These are phyloP conservation scores for Penicillium sp. DNA, from an alignment of 2,329 filamentous ascomycete genomes.

Conservation along the genomic window DNA sequence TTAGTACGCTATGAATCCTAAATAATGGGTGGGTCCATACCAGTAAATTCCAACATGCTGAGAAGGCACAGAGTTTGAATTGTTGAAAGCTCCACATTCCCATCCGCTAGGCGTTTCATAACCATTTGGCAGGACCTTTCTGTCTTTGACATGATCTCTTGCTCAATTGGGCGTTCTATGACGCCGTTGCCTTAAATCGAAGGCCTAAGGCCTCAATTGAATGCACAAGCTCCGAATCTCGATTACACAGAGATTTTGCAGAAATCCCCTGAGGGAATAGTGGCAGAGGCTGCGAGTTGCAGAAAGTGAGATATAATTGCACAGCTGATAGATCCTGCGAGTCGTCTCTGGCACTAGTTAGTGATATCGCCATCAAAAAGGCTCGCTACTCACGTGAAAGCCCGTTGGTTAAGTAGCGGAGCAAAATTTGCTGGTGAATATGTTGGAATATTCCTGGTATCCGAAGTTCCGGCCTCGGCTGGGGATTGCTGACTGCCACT, in stretches of 20 bases:
- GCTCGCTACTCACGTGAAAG: not conserved
- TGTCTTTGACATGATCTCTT: constrained; percentile 17
- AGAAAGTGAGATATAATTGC: constrained; percentile 31
- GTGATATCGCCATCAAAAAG: not conserved
- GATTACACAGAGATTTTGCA: constrained; percentile 11
- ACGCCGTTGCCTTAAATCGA: constrained; percentile 24
- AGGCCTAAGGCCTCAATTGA: constrained; percentile 30
- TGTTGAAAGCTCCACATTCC: constrained; percentile 34
- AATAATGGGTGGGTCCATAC: constrained; percentile 14
- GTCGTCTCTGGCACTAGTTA: not conserved
- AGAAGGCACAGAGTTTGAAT: constrained; percentile 35
- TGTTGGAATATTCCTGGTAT: not conserved
- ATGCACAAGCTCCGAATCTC: constrained; percentile 30
- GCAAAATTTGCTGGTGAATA: not conserved
- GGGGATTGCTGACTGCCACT: not conserved
- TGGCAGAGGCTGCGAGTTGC: constrained; percentile 35
- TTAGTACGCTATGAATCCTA: not conserved
- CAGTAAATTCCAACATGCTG: constrained; percentile 32
- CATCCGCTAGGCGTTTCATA: constrained; percentile 29
- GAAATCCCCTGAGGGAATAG: constrained; percentile 26
- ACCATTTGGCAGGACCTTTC: constrained; percentile 23
- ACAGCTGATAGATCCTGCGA: constrained; percentile 6
- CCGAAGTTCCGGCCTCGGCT: not conserved
- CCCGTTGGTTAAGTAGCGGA: not conserved
- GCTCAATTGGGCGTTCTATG: constrained; percentile 5